Evolutionary conservation across 129 eudicot species (phyloP).

Genomic region (Dittrichia graveolens): DNA sequence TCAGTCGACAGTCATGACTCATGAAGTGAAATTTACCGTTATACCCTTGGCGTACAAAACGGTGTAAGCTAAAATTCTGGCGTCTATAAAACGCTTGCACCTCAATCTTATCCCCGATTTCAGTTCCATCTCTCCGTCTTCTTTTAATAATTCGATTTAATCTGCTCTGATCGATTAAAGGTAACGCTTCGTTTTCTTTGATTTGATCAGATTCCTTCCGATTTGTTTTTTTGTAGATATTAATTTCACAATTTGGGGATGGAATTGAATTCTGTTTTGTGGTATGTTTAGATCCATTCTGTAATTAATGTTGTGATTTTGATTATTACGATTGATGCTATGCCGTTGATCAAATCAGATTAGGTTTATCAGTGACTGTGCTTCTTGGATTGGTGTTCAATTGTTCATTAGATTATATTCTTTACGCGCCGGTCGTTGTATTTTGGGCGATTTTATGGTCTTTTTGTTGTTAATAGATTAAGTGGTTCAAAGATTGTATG

Average conservation of each 20-base stretch:
- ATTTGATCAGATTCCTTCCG: not conserved
- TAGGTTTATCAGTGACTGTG: not conserved
- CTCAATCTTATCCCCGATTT: not conserved
- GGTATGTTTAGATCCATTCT: slow-evolving; percentile 17
- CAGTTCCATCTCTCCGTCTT: not conserved
- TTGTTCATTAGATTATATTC: not conserved
- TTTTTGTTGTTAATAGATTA: not conserved
- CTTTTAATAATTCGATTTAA: not conserved
- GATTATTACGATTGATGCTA: not conserved
- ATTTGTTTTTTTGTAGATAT: not conserved
- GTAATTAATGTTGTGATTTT: not conserved
- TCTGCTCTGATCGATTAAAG: not conserved
- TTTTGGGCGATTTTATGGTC: too few species aligned
- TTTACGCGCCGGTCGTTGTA: not conserved
- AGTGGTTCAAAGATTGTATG: not conserved
- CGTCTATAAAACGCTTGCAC: slow-evolving; percentile 18
- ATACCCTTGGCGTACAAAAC: slow-evolving; percentile 21
- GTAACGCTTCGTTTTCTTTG: not conserved
- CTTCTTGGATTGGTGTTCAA: not conserved
- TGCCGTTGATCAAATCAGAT: slow-evolving; percentile 13
- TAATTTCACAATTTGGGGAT: slow-evolving; percentile 10
- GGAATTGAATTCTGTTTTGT: not conserved
- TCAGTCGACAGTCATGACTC: too few species aligned
- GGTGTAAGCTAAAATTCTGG: not conserved
- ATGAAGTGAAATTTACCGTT: not conserved